Evolutionary conservation across 1,284 basidiomycete species (phyloP), one percentile per base, ranked within the genome.

Genomic region (Ustilago trichophora): DNA sequence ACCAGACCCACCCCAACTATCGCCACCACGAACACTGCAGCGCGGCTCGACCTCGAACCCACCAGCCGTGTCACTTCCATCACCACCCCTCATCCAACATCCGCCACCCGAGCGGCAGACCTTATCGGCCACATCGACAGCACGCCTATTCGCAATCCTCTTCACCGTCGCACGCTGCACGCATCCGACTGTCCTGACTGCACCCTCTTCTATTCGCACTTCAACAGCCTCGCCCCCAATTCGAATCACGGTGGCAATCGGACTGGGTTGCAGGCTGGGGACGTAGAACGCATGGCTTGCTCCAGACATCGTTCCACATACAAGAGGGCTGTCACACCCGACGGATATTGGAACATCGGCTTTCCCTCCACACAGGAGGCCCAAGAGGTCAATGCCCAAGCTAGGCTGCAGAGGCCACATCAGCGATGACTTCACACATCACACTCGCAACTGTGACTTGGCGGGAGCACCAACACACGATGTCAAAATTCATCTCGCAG

Each of bases 321-420:
- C 15, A 32, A 27, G 16, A 43, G 66, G 3, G 51, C 51, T 15
- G 6, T 22, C 0, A 69, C 66, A 1, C 66, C 66, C 2, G 54
- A 51, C 0, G 66, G 59, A 2, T 69, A 69, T 25, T 69, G 66
- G 66, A 64, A 69, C 13, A 69, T 64, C 6, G 59, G 24, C 6
- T 69, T 69, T 29, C 66, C 66, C 1, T 35, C 44, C 3, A 69
- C 66, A 2, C 66, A 69, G 41, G 47, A 69, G 33, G 59, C 31
- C 1, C 47, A 58, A 4, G 36, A 52, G 34, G 48, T 69, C 16
- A 69, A 69, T 34, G 46, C 37, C 3, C 3, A 1, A 4, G 53
- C 46, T 6, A 32, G 29, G 18, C 15, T 15, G 0, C 12, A 35
- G 3, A 21, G 48, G 25, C 13, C n/a, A n/a, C n/a, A n/a, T n/a